Percentiles rank a stretch among this genome's conserved stretches.
These are phyloP conservation scores for Aspergillus nidulans DNA, from an alignment of 495 filamentous ascomycete species.

Conservation along the genomic window DNA sequence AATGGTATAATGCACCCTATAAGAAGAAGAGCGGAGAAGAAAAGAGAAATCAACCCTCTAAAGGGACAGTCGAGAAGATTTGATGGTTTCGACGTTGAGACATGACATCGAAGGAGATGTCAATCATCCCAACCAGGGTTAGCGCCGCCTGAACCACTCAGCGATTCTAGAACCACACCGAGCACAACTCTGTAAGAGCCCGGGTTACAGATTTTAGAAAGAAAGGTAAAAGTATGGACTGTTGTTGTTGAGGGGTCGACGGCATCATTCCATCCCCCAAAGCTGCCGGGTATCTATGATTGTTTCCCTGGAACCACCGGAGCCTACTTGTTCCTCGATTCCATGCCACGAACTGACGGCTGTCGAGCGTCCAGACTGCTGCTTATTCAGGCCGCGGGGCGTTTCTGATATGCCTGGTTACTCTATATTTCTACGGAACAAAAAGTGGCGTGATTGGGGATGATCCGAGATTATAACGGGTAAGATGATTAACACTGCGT, in stretches of 20 bases:
- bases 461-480: not conserved
- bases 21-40: constrained; percentile 12
- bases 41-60: not conserved
- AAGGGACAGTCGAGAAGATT: constrained; percentile 14
- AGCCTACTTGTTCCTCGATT: not conserved
- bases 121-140: constrained; percentile 26
- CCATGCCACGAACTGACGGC: not conserved
- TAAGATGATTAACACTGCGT: not conserved
- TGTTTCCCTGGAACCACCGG: constrained; percentile 1
- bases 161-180: constrained; percentile 23
- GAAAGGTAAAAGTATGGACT: not conserved
- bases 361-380: not conserved
- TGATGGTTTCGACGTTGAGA: constrained; percentile 22
- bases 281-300: not conserved
- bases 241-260: not conserved
- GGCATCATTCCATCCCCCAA: not conserved
- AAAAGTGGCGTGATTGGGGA: not conserved
- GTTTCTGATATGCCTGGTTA: not conserved
- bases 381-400: not conserved
- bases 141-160: constrained; percentile 22
- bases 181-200: not conserved
- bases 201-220: not conserved
- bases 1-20: constrained; percentile 13
- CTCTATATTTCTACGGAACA: constrained; percentile 7
- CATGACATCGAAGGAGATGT: constrained; percentile 30